Conservation (phyloP, 306 rosid genomes). For the Cotoneaster glaucophyllus region DNA sequence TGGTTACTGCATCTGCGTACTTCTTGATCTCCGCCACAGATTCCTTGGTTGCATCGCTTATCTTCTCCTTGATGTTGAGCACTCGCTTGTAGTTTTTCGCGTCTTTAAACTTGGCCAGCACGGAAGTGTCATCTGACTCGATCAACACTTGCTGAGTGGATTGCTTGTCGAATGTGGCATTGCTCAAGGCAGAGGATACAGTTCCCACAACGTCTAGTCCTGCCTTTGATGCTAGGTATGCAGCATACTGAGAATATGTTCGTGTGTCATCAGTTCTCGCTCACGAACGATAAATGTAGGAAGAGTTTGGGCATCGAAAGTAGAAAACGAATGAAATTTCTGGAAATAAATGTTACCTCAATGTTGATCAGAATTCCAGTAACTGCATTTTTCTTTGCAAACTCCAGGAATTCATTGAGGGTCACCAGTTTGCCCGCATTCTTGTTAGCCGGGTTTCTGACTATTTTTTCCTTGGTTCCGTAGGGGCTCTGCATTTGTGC, state of each 20-base stretch:
- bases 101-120: constrained; percentile 55
- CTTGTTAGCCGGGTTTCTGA: constrained; percentile 71
- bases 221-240: constrained; percentile 68
- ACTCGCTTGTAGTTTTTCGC: constrained; percentile 50
- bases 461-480: neutral
- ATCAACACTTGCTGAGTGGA: constrained; percentile 56
- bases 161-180: constrained; percentile 69
- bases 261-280: neutral
- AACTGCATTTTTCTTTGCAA: constrained; percentile 72
- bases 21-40: constrained; percentile 59
- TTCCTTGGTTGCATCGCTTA: constrained; percentile 36
- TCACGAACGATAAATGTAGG: neutral
- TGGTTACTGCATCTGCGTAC: constrained; percentile 55
- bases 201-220: constrained; percentile 62
- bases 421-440: constrained; percentile 54
- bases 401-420: constrained; percentile 65
- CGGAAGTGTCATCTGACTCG: constrained; percentile 80
- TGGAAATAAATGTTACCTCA: constrained; percentile 22
- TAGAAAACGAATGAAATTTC: neutral
- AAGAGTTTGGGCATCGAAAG: neutral
- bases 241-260: constrained; percentile 53
- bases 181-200: constrained; percentile 46
- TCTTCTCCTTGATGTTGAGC: constrained; percentile 18
- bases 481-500: constrained; percentile 49
- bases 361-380: constrained; percentile 61